A percentile compares a stretch with the other conserved stretches of the same genome.
Evolutionary conservation across 768 basidiomycete species (phyloP).

Genomic region (Hericium coralloides): DNA sequence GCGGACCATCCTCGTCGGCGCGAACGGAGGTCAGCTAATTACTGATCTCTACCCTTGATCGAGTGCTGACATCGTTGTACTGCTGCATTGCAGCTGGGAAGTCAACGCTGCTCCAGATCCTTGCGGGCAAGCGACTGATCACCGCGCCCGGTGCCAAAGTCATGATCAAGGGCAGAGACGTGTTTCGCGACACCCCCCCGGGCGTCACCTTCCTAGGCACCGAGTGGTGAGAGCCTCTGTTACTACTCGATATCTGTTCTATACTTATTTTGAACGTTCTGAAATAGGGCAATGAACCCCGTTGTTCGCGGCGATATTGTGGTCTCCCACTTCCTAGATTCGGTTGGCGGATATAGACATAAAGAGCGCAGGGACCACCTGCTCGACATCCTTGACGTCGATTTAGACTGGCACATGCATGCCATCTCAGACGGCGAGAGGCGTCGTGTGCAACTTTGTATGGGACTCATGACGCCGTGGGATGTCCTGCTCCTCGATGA

Average conservation of each 20-base stretch:
- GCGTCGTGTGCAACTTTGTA: constrained; percentile 85
- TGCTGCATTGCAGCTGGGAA: constrained; percentile 59
- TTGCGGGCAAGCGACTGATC: constrained; percentile 86
- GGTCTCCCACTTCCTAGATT: constrained; percentile 93
- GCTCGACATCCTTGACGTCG: constrained; percentile 89
- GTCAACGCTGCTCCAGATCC: constrained; percentile 89
- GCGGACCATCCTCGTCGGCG: constrained; percentile 81
- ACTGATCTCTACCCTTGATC: not conserved
- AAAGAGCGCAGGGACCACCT: constrained; percentile 80
- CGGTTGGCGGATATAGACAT: constrained; percentile 91
- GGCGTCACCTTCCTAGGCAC: constrained; percentile 88
- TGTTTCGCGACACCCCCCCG: constrained; percentile 78
- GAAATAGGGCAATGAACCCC: constrained; percentile 84
- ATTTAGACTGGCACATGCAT: constrained; percentile 96
- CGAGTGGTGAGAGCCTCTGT: constrained; percentile 59
- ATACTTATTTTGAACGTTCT: too few relatives aligned
- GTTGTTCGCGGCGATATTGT: constrained; percentile 90
- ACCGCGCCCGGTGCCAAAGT: constrained; percentile 43
- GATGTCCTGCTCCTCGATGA: constrained; percentile 91
- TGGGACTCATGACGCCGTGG: constrained; percentile 94
- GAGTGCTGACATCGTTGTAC: too few relatives aligned
- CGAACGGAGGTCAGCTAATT: constrained; percentile 73
- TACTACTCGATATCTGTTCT: not conserved
- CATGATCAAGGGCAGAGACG: constrained; percentile 71
- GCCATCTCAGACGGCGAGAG: constrained; percentile 94